Evolutionary conservation across 306 rosid genomes (phyloP).

Genomic region (Quercus parvula): DNA sequence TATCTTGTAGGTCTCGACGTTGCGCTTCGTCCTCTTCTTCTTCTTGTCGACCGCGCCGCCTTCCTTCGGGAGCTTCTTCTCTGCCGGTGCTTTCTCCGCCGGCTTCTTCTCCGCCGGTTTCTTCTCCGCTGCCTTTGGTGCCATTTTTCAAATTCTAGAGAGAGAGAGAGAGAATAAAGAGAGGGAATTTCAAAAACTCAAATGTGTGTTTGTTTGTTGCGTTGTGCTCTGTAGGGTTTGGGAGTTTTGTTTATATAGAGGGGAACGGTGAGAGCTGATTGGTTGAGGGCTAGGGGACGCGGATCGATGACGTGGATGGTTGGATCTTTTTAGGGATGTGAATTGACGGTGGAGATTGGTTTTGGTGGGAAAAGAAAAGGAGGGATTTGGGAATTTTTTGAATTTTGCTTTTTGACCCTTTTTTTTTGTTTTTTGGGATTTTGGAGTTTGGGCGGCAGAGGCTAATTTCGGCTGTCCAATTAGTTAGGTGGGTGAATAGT

Average conservation of each 20-base stretch:
- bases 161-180: neutral
- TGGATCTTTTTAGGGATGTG: neutral
- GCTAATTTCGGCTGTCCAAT: neutral
- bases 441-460: neutral
- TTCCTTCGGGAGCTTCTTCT: constrained; percentile 39
- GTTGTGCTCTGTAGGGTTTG: neutral
- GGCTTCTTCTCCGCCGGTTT: constrained; percentile 50
- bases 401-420: too few relatives aligned
- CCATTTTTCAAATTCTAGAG: neutral
- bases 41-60: constrained; percentile 2
- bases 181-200: too few relatives aligned
- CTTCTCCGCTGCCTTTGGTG: constrained; percentile 40
- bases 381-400: neutral
- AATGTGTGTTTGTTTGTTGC: too few relatives aligned
- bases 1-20: constrained; percentile 37
- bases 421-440: neutral
- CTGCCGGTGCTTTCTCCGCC: constrained; percentile 41
- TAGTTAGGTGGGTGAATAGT: neutral
- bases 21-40: constrained; percentile 34
- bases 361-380: neutral
- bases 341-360: neutral
- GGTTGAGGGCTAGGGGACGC: neutral
- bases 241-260: constrained; percentile 15
- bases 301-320: constrained; percentile 35
- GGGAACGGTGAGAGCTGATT: constrained; percentile 10